Base-by-base conservation (phyloP, 2,329 filamentous ascomycete species). In the Trichoderma semiorbis region DNA sequence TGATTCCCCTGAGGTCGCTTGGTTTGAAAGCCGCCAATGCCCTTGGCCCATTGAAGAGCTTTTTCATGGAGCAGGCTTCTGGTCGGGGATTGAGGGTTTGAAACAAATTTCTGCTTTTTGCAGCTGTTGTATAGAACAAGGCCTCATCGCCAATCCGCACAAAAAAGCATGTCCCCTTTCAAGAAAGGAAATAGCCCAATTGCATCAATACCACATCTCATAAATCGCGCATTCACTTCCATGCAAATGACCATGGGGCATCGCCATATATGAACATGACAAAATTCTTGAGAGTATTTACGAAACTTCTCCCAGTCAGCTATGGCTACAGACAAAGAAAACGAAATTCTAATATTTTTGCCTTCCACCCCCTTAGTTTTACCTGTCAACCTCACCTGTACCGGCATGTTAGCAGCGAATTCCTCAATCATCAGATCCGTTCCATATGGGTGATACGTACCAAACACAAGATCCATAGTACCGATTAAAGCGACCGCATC, bases 401-500 rank as follows among this genome's bases (percentile, higher is more conserved):
- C n/a, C 47, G 36, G 12, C 50, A 39, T 24, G 77, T 85, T 81
- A 86, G 82, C 75, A 69, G 66, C 50, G 11, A 7, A 18, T 34
- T 24, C 16, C 14, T 21, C 47, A 36, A 24, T 18, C 5, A 26
- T n/a, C n/a, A 26, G 16, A 26, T 3, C n/a, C 21, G 8, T 14
- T 8, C 14, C 50, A 12, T 14, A 7, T 60, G 50, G 65, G 64
- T 28, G 28, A 61, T 28, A 64, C 88, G 87, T 86, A 90, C 94
- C 94, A 82, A 96, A 95, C 86, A 95, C 93, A 81, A 96, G 84
- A 89, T 94, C 92, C 92, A 95, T 94, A 67, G 92, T 92, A 81
- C 90, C 92, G 77, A 98, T 98, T 72, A 98, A 95, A 62, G 96
- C 97, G 64, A 99, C 96, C 30, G 95, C 96, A 83, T 99, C 96